A percentile compares a stretch with the other conserved stretches of the same genome.
Evolutionary conservation across 2,329 filamentous ascomycete genomes (phyloP).

Genomic region (Annulohypoxylon truncatum): DNA sequence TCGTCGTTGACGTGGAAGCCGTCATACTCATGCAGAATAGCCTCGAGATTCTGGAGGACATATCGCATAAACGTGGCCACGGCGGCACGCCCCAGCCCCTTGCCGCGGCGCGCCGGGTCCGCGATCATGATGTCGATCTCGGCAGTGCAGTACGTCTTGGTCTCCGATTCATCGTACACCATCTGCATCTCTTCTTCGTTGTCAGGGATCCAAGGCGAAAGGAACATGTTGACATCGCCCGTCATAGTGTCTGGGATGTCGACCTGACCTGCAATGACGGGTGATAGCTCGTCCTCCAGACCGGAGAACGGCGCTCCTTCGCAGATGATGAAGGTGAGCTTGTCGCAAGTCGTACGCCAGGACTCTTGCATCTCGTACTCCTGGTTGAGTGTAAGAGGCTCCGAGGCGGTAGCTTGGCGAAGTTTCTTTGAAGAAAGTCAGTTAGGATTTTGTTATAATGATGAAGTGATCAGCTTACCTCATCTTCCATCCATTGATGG

Average conservation of each 20-base stretch:
- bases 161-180: constrained; percentile 18
- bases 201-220: constrained; percentile 66
- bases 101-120: constrained; percentile 37
- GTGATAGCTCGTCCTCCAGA: background rate
- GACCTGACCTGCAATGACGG: constrained; percentile 52
- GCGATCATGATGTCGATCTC: constrained; percentile 53
- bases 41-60: constrained; percentile 63
- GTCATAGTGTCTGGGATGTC: constrained; percentile 72
- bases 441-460: background rate
- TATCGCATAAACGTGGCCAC: constrained; percentile 78
- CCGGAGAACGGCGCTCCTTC: constrained; percentile 51
- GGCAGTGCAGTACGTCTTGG: constrained; percentile 46
- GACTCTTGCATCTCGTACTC: constrained; percentile 92
- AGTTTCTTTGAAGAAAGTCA: constrained; percentile 65
- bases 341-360: constrained; percentile 85
- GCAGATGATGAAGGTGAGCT: constrained; percentile 92
- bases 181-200: constrained; percentile 38
- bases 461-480: constrained; percentile 60
- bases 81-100: constrained; percentile 54
- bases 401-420: constrained; percentile 86
- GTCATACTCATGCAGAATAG: constrained; percentile 69
- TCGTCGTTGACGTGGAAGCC: too few species aligned
- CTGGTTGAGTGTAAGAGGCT: constrained; percentile 80
- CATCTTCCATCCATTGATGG: constrained; percentile 92
- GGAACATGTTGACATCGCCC: constrained; percentile 85